These are phyloP conservation scores for Gloeophyllum trabeum DNA, from an alignment of 768 basidiomycete species.

Conservation along the genomic window DNA sequence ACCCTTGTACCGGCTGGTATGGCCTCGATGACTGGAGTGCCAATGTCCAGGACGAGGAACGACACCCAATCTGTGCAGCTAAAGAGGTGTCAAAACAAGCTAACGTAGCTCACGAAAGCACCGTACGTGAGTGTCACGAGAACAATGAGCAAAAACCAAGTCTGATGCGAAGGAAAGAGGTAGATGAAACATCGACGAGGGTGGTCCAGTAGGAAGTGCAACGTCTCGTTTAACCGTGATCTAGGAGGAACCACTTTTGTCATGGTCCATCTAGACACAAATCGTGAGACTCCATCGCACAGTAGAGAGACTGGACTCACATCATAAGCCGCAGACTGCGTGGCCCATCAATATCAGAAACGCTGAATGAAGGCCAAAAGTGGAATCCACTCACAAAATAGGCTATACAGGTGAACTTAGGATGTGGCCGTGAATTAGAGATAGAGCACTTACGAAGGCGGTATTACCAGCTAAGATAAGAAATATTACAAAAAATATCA, in stretches of 20 bases:
- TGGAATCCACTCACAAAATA: slow-evolving; percentile 54
- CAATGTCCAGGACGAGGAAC: slow-evolving; percentile 84
- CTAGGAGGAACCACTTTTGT: slow-evolving; percentile 45
- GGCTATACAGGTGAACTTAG: slow-evolving; percentile 36
- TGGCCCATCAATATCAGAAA: neutral
- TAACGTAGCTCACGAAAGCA: neutral
- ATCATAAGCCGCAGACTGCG: slow-evolving; percentile 73
- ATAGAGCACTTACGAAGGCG: slow-evolving; percentile 71
- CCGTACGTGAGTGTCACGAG: slow-evolving; percentile 61
- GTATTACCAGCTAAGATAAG: slow-evolving; percentile 90
- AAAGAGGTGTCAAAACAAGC: neutral
- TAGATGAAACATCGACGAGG: slow-evolving; percentile 88
- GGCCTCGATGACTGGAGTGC: slow-evolving; percentile 51
- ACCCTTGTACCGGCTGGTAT: slow-evolving; percentile 68
- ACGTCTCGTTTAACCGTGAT: slow-evolving; percentile 64
- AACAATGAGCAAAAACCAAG: slow-evolving; percentile 76
- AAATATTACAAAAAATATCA: slow-evolving; percentile 63
- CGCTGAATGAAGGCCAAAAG: neutral
- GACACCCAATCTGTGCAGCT: slow-evolving; percentile 82
- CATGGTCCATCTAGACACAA: slow-evolving; percentile 73
- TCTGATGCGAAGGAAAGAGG: slow-evolving; percentile 88
- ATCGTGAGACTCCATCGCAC: no score
- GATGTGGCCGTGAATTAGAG: slow-evolving; percentile 2
- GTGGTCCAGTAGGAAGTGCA: slow-evolving; percentile 90
- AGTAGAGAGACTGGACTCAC: no score